phyloP scores from a whole-genome alignment of 2,329 filamentous ascomycete genomes.

The Nectriaceae sp. region DNA sequence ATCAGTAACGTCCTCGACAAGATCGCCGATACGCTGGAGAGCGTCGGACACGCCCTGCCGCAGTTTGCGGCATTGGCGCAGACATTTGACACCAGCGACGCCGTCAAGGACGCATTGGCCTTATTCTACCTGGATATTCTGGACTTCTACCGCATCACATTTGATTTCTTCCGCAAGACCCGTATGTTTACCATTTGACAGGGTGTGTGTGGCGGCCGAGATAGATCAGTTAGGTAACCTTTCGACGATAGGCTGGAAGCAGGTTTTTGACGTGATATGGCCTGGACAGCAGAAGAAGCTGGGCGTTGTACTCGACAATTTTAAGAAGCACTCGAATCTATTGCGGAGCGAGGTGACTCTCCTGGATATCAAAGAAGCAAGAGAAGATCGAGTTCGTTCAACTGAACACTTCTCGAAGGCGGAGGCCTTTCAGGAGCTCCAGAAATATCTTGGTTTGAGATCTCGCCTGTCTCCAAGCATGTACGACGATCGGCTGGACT shows the following conservation, averaged over 20 bases:
- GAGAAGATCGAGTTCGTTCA: background rate
- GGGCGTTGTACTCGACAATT: background rate
- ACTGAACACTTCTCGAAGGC: background rate
- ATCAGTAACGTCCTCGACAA: constrained; percentile 4
- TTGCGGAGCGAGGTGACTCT: constrained; percentile 4
- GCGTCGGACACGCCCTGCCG: constrained; percentile 2
- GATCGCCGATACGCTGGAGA: background rate
- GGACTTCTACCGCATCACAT: constrained; percentile 5
- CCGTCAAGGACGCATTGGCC: background rate
- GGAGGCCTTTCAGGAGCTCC: background rate
- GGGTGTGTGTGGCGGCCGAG: too few species aligned
- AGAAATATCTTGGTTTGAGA: background rate
- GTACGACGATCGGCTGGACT: background rate
- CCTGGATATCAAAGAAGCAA: constrained; percentile 1
- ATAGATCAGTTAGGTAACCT: background rate
- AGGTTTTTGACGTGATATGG: constrained; percentile 1
- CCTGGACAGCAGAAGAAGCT: background rate
- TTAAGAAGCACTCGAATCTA: background rate
- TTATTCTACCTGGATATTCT: constrained; percentile 15
- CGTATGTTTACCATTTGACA: background rate
- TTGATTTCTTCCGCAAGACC: constrained; percentile 4
- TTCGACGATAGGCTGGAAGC: accelerated
- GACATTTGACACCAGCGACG: background rate
- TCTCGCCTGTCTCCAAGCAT: background rate
- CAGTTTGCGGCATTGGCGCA: constrained; percentile 1